Evolutionary conservation across 1,284 basidiomycete species (phyloP).

Genomic region (Caloboletus inedulis): DNA sequence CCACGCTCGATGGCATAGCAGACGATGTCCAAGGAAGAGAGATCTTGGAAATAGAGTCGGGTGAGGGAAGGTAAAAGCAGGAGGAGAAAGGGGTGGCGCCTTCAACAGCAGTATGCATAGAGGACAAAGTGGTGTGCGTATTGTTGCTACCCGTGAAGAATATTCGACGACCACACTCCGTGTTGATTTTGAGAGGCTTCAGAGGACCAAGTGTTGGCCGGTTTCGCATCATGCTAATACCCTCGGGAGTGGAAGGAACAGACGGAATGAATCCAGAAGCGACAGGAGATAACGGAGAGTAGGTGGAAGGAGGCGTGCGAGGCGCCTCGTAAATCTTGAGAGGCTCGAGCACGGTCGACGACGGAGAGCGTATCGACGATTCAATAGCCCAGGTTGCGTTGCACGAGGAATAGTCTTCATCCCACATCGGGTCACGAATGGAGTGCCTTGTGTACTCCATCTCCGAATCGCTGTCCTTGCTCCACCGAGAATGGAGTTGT

Average conservation of each 20-base stretch:
- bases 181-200: conserved; percentile 59
- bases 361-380: conserved; percentile 38
- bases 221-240: conserved; percentile 38
- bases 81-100: conserved; percentile 50
- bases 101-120: conserved; percentile 74
- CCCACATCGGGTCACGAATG: conserved; percentile 38
- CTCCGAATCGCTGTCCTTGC: conserved; percentile 60
- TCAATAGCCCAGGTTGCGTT: conserved; percentile 44
- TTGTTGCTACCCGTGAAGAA: conserved; percentile 52
- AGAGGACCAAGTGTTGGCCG: conserved; percentile 35
- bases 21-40: conserved; percentile 34
- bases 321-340: conserved; percentile 35
- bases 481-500: conserved; percentile 53
- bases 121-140: conserved; percentile 52
- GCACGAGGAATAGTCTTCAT: conserved; percentile 39
- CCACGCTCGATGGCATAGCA: conserved; percentile 40
- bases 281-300: conserved; percentile 39
- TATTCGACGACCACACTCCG: conserved; percentile 47
- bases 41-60: conserved; percentile 41
- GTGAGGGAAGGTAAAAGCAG: conserved; percentile 49
- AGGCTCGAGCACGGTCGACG: conserved; percentile 27
- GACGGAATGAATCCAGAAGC: conserved; percentile 42
- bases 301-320: conserved; percentile 36
- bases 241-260: conserved; percentile 51
- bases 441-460: conserved; percentile 55